Evolutionary conservation across 257 asterid genomes (phyloP), one percentile per base, ranked within the genome.

Genomic region (Solanum chmielewskii): DNA sequence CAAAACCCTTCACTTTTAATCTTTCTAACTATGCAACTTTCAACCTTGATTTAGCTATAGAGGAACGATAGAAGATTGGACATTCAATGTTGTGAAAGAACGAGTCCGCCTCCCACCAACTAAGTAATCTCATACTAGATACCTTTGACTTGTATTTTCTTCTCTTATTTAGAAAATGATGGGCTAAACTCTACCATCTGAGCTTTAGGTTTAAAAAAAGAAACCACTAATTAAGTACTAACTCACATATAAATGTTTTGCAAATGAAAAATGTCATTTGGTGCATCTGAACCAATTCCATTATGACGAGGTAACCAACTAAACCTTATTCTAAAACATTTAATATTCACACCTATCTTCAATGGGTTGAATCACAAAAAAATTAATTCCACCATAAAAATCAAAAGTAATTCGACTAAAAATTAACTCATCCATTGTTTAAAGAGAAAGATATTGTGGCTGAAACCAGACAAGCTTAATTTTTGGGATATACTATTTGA

Each of bases 361-460:
- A 18, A 18, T 56, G 11, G 64, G 4, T 56, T 56, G 64, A 56
- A 6, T 6, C n/a, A 4, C 64, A 56, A 56, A 56, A 10, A 10
- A 0, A 56, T 56, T 56, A 56, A 18, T 56, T 5, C 11, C 4
- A 0, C 4, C 64, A 56, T 56, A 16, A 56, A 56, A 18, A 56
- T 9, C n/a, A 56, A 7, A 56, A 18, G 64, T 56, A 56, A 4
- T 56, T 56, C 64, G 18, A 56, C 64, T 18, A 2, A 56, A 52
- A 1, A 2, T 16, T 56, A 56, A 16, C 18, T 16, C 11, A 0
- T 6, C 0, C 11, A 18, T 9, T 56, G 3, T 56, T 56, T 49
- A 49, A 49, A 49, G 60, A 56, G 23, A 18, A 52, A 56, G 64
- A 18, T 1, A 56, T 6, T 56, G 64, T 56, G 4, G 20, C 0